phyloP scores from a whole-genome alignment of 1,284 basidiomycete species.

The Paramarasmius palmivorus region DNA sequence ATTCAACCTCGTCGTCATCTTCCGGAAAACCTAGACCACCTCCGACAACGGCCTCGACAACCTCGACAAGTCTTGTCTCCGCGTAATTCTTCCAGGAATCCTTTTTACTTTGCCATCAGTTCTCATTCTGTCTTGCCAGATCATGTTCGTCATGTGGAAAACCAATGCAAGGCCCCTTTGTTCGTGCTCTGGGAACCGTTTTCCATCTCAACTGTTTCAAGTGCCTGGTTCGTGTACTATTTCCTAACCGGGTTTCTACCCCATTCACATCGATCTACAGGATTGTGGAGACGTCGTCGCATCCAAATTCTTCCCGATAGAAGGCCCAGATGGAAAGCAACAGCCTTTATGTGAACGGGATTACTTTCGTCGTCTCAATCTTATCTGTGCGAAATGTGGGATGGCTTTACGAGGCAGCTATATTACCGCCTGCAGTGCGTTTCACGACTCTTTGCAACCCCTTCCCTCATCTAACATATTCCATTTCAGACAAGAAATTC shows the following conservation, averaged over 20 bases:
- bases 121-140: slow-evolving; percentile 35
- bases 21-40: slow-evolving; percentile 44
- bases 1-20: slow-evolving; percentile 40
- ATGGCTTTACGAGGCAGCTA: slow-evolving; percentile 95
- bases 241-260: slow-evolving; percentile 13
- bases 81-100: slow-evolving; percentile 36
- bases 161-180: slow-evolving; percentile 91
- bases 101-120: slow-evolving; percentile 19
- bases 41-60: slow-evolving; percentile 42
- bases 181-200: slow-evolving; percentile 91
- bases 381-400: slow-evolving; percentile 96
- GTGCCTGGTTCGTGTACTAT: slow-evolving; percentile 72
- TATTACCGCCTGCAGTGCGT: slow-evolving; percentile 98
- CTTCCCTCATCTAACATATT: slow-evolving; percentile 20
- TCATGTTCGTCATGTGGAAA: slow-evolving; percentile 74
- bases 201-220: slow-evolving; percentile 98
- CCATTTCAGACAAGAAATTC: slow-evolving; percentile 86
- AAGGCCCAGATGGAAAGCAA: slow-evolving; percentile 82
- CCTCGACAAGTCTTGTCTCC: slow-evolving; percentile 42
- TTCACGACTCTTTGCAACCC: slow-evolving; percentile 9
- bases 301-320: slow-evolving; percentile 98
- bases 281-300: slow-evolving; percentile 97
- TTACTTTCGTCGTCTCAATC: slow-evolving; percentile 94
- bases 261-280: slow-evolving; percentile 39
- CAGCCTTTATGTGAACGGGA: slow-evolving; percentile 97